Evolutionary conservation across 208 protist genomes (phyloP), one percentile per base, ranked within the genome.

Genomic region (Phytomonas francai): DNA sequence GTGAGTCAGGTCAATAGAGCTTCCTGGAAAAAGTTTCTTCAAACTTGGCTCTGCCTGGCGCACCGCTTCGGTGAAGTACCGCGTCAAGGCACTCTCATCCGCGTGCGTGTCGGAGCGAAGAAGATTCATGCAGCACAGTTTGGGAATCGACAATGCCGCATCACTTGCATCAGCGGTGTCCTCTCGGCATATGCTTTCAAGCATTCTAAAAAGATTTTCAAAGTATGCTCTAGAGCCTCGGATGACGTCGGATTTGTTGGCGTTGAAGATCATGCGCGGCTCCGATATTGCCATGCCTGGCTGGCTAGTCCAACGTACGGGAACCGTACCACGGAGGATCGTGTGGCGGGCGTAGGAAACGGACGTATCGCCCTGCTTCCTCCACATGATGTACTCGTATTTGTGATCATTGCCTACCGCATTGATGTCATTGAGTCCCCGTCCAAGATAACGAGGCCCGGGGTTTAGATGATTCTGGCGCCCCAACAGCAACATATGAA

Each of bases 321-420:
- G 89, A 33, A 95, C 83, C 8, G 89, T 95, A 9, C 89, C 89
- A 33, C 89, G 73, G 31, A 95, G 75, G 67, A 95, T 81, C 45
- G 79, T 75, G 72, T 92, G 84, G 25, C 84, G 76, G 25, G 84
- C 76, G 70, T 84, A 95, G 31, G 71, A 79, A 45, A 89, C 68
- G 12, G 80, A 76, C 54, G 78, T 71, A 42, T 68, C 39, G 57
- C 65, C 70, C 54, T 77, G 67, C 31, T 81, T 31, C 39, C 76
- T 84, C 87, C 90, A 95, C 68, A 95, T 64, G 56, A 93, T 68
- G 68, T 88, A 91, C 68, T 95, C 90, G 71, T 95, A 95, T 65
- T 81, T 73, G 71, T 95, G 85, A 32, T 95, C 90, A 65, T 95
- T 95, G 61, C 90, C 90, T n/a, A 77, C 85, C 0, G 81, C 90